Evolutionary conservation across 768 basidiomycete genomes (phyloP).

Genomic region (Tulasnella sp.): DNA sequence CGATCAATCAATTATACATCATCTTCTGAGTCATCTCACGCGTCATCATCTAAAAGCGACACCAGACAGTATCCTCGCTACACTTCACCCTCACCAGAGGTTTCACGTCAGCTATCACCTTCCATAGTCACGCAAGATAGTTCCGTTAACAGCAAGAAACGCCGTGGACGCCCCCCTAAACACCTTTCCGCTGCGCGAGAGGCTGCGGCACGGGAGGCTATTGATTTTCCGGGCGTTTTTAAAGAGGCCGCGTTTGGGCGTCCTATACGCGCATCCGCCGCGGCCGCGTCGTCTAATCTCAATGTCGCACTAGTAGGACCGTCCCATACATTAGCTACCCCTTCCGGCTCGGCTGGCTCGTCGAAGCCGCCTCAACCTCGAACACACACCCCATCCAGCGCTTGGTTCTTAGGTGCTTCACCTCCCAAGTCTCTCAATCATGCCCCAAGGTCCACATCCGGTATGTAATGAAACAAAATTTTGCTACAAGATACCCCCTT

Average conservation of each 20-base stretch:
- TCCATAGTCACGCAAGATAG: neutral
- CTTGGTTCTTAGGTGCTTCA: slow-evolving; percentile 7
- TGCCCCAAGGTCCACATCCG: neutral
- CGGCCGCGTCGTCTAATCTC: too few relatives aligned
- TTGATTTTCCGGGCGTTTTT: too few relatives aligned
- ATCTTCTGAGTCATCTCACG: slow-evolving; percentile 6
- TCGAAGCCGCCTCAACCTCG: neutral
- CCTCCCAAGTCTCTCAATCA: neutral
- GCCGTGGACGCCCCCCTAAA: slow-evolving; percentile 49
- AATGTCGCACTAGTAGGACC: neutral
- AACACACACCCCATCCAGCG: neutral
- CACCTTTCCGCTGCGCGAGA: slow-evolving; percentile 30
- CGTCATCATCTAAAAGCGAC: slow-evolving; percentile 1
- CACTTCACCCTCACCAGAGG: too few relatives aligned
- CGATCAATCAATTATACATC: slow-evolving; percentile 9
- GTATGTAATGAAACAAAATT: neutral
- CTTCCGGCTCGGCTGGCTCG: neutral
- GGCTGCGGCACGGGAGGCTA: slow-evolving; percentile 11
- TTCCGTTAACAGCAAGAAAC: slow-evolving; percentile 27
- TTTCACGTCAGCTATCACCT: too few relatives aligned
- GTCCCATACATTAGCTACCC: neutral
- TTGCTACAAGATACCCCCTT: neutral
- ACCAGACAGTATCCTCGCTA: neutral
- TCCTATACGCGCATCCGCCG: too few relatives aligned
- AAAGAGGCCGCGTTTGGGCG: too few relatives aligned